phyloP scores from a whole-genome alignment of 345 rosid species.

The Arabidopsis thaliana region TAIR10.1 NC_003076.8:20124001-20124500 shows the following conservation, averaged over 20 bases:
- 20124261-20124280: constrained; percentile 84
- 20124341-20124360: constrained; percentile 2
- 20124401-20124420: not conserved
- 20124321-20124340: not conserved
- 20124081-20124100: constrained; percentile 90
- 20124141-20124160: not conserved
- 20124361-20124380: not conserved
- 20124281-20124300: constrained; percentile 55
- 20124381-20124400: not conserved
- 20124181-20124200: not conserved
- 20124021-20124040: constrained; percentile 60
- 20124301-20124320: constrained; percentile 22
- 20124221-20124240: constrained; percentile 94
- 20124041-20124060: constrained; percentile 58
- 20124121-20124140: constrained; percentile 28
- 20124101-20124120: constrained; percentile 89
- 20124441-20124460: constrained; percentile 65
- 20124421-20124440: not conserved
- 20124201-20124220: constrained; percentile 78
- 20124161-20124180: constrained; percentile 4
- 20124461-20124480: constrained; percentile 76
- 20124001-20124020: constrained; percentile 62
- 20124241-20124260: constrained; percentile 89
- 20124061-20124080: constrained; percentile 97
- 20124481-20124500: constrained; percentile 92